These are phyloP conservation scores for Backusella tuberculispora DNA, from an alignment of 192 early-diverging fungal species.

Conservation along the genomic window DNA sequence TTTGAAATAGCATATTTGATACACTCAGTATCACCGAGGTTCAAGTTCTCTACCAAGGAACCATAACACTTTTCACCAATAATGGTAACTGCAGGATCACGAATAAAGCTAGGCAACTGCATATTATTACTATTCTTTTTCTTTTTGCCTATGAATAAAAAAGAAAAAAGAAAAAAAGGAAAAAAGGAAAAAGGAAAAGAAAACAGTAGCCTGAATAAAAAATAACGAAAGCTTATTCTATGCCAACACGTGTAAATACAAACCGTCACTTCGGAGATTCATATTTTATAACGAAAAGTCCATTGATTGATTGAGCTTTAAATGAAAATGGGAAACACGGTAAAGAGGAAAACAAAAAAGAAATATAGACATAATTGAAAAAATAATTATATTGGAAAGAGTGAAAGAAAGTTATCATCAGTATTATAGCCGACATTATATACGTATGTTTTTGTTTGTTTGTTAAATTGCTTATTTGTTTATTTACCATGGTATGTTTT, in stretches of 20 bases:
- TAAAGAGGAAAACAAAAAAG: neutral
- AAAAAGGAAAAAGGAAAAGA: neutral
- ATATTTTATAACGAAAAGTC: neutral
- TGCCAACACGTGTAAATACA: conserved; percentile 8
- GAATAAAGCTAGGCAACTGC: conserved; percentile 64
- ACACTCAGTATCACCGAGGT: conserved; percentile 71
- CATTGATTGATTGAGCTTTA: neutral
- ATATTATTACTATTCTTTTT: conserved; percentile 40
- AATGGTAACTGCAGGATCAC: conserved; percentile 65
- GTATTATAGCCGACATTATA: no score
- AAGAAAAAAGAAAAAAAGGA: neutral
- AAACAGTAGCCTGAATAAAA: neutral
- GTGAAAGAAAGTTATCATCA: no score
- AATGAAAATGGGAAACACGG: neutral
- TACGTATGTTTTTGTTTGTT: no score
- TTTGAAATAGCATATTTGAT: conserved; percentile 85
- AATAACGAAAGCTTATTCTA: neutral
- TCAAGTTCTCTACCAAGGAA: conserved; percentile 73
- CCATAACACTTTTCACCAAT: conserved; percentile 83
- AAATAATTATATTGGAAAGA: no score
- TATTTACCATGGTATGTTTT: no score
- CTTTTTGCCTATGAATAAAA: neutral
- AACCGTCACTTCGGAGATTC: conserved; percentile 4
- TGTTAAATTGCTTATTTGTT: no score
- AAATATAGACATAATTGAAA: no score